Percentiles rank a stretch among this genome's conserved stretches.
phyloP scores from a whole-genome alignment of 2,329 filamentous ascomycete genomes.

The Fusarium oligoseptatum region DNA sequence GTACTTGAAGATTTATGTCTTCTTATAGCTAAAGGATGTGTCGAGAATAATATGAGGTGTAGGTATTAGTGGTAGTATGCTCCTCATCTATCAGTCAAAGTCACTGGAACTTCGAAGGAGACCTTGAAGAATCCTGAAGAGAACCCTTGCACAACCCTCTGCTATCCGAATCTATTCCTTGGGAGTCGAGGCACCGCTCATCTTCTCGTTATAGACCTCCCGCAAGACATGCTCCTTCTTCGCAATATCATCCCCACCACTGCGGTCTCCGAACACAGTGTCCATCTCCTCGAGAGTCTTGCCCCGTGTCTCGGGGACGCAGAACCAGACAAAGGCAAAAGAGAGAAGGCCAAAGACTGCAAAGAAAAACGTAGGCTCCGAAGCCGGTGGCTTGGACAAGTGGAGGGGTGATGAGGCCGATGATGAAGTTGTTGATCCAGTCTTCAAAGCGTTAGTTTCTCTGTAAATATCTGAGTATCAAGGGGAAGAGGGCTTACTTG shows the following conservation, averaged over 20 bases:
- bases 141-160: not conserved
- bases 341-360: not conserved
- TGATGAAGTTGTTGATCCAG: conserved; percentile 3
- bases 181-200: not conserved
- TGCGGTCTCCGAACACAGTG: not conserved
- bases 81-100: not conserved
- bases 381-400: not conserved
- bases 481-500: not conserved
- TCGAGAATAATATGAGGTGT: not conserved
- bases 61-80: not conserved
- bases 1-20: too few species aligned
- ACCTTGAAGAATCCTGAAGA: not conserved
- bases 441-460: not conserved
- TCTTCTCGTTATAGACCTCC: not conserved
- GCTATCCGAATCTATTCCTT: not conserved
- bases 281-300: not conserved
- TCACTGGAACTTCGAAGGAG: not conserved
- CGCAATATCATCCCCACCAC: not conserved
- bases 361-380: not conserved
- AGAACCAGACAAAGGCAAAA: not conserved
- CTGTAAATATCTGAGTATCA: not conserved
- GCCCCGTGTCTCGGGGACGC: not conserved
- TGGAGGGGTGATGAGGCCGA: not conserved
- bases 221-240: not conserved
- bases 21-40: not conserved